phyloP scores from a whole-genome alignment of 345 rosid genomes.

The Lepidium aucheri region DNA sequence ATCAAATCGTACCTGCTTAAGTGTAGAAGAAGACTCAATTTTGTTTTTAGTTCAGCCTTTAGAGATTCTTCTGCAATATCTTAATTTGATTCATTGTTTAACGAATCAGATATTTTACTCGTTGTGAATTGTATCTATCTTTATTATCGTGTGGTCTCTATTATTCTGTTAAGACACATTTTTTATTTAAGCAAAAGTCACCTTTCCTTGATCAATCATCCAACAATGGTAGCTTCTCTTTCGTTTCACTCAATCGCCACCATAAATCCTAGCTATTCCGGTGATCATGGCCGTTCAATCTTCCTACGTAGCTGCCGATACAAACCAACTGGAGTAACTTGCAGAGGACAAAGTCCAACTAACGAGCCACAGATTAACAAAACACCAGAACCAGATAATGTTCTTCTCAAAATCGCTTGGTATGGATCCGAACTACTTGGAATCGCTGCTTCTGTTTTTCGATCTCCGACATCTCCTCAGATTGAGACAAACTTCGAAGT shows the following conservation, averaged over 20 bases:
- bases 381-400: conserved; percentile 52
- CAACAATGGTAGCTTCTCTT: conserved; percentile 40
- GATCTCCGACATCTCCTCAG: conserved; percentile 27
- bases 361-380: conserved; percentile 24
- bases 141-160: conserved; percentile 15
- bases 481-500: neutral
- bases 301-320: neutral
- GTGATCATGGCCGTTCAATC: neutral
- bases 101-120: conserved; percentile 5
- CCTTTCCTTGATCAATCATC: neutral
- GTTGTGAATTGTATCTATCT: neutral
- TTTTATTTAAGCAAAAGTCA: neutral
- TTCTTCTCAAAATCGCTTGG: conserved; percentile 80
- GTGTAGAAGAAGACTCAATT: neutral
- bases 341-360: conserved; percentile 31
- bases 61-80: neutral
- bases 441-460: conserved; percentile 72
- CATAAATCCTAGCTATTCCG: conserved; percentile 12
- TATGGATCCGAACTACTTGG: conserved; percentile 92
- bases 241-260: conserved; percentile 28
- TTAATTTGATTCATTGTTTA: conserved; percentile 10
- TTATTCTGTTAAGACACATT: neutral
- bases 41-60: neutral
- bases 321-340: neutral
- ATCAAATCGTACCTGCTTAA: conserved; percentile 1